Conservation (phyloP, 2,329 filamentous ascomycete genomes). For the Ceratocystis cacaofunesta region DNA sequence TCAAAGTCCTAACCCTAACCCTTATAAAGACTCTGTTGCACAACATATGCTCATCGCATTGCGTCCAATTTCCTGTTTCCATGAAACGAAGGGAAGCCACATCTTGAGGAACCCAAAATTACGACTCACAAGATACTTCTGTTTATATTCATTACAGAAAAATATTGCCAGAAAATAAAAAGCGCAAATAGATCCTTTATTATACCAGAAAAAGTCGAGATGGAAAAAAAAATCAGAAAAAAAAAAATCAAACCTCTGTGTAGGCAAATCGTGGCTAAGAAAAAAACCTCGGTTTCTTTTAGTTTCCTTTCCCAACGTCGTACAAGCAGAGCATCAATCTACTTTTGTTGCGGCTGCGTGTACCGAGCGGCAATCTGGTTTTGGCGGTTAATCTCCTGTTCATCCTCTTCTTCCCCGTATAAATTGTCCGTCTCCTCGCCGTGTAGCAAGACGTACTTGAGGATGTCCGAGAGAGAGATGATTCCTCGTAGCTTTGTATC, state of each 20-base stretch:
- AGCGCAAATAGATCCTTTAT: not conserved
- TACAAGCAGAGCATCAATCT: not conserved
- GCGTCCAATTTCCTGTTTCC: too few species aligned
- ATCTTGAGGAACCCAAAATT: too few species aligned
- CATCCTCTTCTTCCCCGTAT: constrained; percentile 17
- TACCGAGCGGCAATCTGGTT: constrained; percentile 9
- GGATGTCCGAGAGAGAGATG: constrained; percentile 86
- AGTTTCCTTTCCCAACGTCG: not conserved
- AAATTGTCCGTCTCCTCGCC: constrained; percentile 44
- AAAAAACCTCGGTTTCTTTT: not conserved
- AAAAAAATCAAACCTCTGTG: not conserved
- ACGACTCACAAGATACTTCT: too few species aligned
- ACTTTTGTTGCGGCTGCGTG: constrained; percentile 14
- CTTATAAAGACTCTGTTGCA: too few species aligned
- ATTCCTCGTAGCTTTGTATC: constrained; percentile 73
- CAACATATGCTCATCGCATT: too few species aligned
- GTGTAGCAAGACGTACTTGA: constrained; percentile 81
- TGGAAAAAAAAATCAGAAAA: not conserved
- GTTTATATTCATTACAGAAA: too few species aligned
- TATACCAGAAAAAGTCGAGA: not conserved
- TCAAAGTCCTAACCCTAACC: too few species aligned
- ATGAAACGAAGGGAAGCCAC: too few species aligned
- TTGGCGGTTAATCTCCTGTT: constrained; percentile 16
- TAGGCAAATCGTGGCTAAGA: not conserved
- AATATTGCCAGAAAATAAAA: not conserved